Base-by-base conservation (phyloP, 345 rosid species). In the Turritis glabra region DNA sequence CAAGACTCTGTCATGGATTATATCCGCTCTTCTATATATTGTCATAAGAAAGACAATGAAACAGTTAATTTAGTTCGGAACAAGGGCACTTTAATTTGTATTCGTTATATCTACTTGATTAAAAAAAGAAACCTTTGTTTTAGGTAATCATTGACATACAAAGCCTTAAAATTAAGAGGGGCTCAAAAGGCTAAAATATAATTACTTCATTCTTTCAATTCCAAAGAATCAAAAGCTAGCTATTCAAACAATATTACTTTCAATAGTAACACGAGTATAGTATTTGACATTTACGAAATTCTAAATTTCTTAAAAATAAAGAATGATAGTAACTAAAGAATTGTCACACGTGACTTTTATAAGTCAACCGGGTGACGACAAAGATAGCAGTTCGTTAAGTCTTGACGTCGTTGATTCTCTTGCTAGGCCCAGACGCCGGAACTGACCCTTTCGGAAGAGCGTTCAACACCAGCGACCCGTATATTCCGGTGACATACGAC, bases 381-480 rank as follows among this genome's bases (percentile, higher is more conserved):
- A 41, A 64, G 38, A 23, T 11, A 33, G 11, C 13, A 68, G 9
- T 43, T 44, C n/a, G 26, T 25, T 80, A 88, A 84, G 81, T 73
- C n/a, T 82, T 78, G 38, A 78, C 35, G 9, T 61, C 58, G 77
- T 90, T 78, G 74, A 73, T 74, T 67, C 81, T 75, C 69, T 67
- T 69, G 80, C 93, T 82, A 25, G 93, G 91, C 8, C 77, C 90
- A 44, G 93, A 85, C 25, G 83, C 65, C 5, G 87, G 76, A 25
- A 60, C 44, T 5, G 73, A 37, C 52, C 93, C 91, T 79, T 79
- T 90, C 0, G 93, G 96, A 41, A 90, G 87, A 79, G 77, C 64
- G 38, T 67, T 83, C 70, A 90, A 79, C 80, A 84, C 35, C 80
- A 84, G 29, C 19, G 83, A 70, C 27, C 81, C 83, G 32, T 83